Conservation (phyloP, 2,329 filamentous ascomycete genomes). For the Pseudocercospora fijiensis region DNA sequence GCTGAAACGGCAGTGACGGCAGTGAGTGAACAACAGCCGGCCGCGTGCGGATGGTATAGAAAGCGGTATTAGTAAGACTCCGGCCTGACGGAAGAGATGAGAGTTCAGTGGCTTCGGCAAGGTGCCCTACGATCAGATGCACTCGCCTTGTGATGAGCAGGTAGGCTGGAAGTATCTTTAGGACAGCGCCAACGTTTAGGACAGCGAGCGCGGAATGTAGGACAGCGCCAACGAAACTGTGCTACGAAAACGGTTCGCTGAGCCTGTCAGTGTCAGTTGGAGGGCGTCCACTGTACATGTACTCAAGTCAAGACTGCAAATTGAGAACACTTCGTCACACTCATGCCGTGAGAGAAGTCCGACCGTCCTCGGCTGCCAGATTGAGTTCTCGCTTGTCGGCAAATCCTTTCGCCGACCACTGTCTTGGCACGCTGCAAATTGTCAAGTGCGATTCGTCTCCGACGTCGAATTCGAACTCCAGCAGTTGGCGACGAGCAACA, state of each 20-base stretch:
- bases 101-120: conserved; percentile 57
- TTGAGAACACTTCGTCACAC: background rate
- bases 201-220: background rate
- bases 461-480: background rate
- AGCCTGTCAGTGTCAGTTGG: no score
- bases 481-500: background rate
- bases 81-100: no score
- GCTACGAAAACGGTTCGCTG: no score
- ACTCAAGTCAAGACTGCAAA: background rate
- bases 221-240: conserved; percentile 8
- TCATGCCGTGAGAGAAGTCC: background rate
- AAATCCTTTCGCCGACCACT: background rate
- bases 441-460: background rate
- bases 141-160: conserved; percentile 14
- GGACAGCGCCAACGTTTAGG: background rate
- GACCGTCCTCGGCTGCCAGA: background rate
- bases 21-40: no score
- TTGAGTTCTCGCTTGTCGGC: background rate
- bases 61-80: no score
- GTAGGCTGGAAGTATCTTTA: conserved; percentile 9
- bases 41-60: no score
- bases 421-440: background rate
- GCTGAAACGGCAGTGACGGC: background rate
- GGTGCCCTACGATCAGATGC: conserved; percentile 37
- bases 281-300: no score